Evolutionary conservation across 805 yeast species (phyloP).

Genomic region (Wickerhamomyces bovis): DNA sequence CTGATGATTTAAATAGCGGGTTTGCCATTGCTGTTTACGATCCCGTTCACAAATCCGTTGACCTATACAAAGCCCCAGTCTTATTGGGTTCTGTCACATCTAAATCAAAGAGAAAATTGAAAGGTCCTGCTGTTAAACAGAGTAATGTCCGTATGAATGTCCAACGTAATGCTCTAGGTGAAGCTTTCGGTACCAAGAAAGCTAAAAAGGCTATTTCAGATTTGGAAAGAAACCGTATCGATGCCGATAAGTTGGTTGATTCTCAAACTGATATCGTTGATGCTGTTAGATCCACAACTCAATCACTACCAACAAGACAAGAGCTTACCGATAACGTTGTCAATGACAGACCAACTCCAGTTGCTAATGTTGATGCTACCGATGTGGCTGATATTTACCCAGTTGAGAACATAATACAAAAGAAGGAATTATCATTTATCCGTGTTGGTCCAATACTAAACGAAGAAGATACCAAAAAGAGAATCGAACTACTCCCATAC

Average conservation of each 20-base stretch:
- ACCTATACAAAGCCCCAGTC: constrained; percentile 59
- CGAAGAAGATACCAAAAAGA: constrained; percentile 44
- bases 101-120: constrained; percentile 46
- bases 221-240: constrained; percentile 77
- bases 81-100: constrained; percentile 59
- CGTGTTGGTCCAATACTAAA: constrained; percentile 57
- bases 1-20: constrained; percentile 30
- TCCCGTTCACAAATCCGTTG: constrained; percentile 54
- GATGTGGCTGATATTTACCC: constrained; percentile 81
- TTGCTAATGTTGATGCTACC: constrained; percentile 71
- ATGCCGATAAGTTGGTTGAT: constrained; percentile 70
- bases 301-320: constrained; percentile 64
- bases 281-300: constrained; percentile 63
- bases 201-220: constrained; percentile 87
- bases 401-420: constrained; percentile 61
- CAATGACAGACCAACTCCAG: constrained; percentile 79
- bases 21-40: constrained; percentile 80
- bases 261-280: constrained; percentile 79
- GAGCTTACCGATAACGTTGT: constrained; percentile 52
- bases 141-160: constrained; percentile 40
- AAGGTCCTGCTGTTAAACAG: constrained; percentile 62
- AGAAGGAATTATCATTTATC: constrained; percentile 54
- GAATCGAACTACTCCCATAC: constrained; percentile 58
- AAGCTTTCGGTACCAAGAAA: constrained; percentile 94
- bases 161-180: constrained; percentile 84